These are phyloP conservation scores for Ilex asprella DNA, from an alignment of 257 asterid genomes.

Conservation along the genomic window DNA sequence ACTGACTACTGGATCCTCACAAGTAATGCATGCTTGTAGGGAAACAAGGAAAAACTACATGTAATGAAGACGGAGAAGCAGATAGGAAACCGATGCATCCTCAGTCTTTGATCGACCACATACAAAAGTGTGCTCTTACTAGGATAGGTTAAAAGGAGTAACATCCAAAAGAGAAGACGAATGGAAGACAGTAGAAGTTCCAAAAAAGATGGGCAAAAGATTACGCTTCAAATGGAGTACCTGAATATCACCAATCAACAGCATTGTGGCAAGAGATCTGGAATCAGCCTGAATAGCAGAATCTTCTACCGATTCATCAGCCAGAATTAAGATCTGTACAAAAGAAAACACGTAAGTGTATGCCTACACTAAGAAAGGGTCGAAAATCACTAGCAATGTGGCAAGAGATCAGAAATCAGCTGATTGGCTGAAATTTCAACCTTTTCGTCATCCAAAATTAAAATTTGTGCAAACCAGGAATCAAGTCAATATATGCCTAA, in stretches of 20 bases:
- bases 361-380: too few species aligned
- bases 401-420: too few species aligned
- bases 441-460: too few species aligned
- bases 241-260: slow-evolving; percentile 89
- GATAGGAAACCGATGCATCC: too few species aligned
- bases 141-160: not conserved
- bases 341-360: not conserved
- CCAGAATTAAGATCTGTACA: slow-evolving; percentile 73
- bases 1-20: too few species aligned
- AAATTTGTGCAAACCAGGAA: slow-evolving; percentile 3
- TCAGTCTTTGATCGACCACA: too few species aligned
- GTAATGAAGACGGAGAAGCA: too few species aligned
- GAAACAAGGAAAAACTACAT: too few species aligned
- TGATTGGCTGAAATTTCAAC: too few species aligned
- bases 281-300: slow-evolving; percentile 95
- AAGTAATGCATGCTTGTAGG: too few species aligned
- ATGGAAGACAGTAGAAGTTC: too few species aligned
- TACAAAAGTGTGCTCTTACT: not conserved
- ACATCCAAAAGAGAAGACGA: not conserved
- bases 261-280: slow-evolving; percentile 85
- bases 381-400: too few species aligned
- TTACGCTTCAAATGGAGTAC: slow-evolving; percentile 24
- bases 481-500: slow-evolving; percentile 1
- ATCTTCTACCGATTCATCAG: slow-evolving; percentile 88
- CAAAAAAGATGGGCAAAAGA: slow-evolving; percentile 2